Base-by-base conservation (phyloP, 1,139 yeast genomes). In the Suhomyces anneliseae region DNA sequence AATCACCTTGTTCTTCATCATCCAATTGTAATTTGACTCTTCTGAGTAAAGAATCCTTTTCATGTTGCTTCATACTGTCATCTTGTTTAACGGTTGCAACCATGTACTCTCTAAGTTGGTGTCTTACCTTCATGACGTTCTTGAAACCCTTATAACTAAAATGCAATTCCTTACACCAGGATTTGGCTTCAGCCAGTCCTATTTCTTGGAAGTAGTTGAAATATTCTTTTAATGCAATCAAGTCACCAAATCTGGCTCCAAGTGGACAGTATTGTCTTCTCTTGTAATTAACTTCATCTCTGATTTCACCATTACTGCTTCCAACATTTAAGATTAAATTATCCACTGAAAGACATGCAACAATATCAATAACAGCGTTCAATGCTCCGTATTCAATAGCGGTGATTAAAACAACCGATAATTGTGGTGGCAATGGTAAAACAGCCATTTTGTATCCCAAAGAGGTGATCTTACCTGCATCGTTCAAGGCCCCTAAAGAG, bases 291-390 rank as follows among this genome's bases (percentile, higher is more conserved):
- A 92, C 81, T 50, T 87, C 96, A 58, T 93, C 97, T 52, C 99
- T 75, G 49, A 76, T 70, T 49, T 90, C 96, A 3, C 89, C 85
- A 43, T 83, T 78, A 6, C 96, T 96, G 31, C 64, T 57, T 7
- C 68, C 66, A 1, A 75, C 70, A 53, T 87, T 90, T 55, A 88
- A 61, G 31, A 95, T 68, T 58, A 95, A 73, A 59, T 92, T 93
- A 55, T 93, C 98, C 5, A 93, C 97, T 6, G 97, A 90, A 35
- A 95, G 75, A 67, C 98, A 92, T 0, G 98, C 84, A 1, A 88
- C 95, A 43, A 95, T 89, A 62, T 93, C 98, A 36, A 93, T 77
- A 1, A 89, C 96, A 1, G 85, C 80, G 2, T 72, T 68, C 19
- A 90, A 66, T 27, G 84, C 83, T 0, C 81, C 82, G 40, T 64